Base-by-base conservation (phyloP, 1,284 basidiomycete species). In the Sutorius eximius region DNA sequence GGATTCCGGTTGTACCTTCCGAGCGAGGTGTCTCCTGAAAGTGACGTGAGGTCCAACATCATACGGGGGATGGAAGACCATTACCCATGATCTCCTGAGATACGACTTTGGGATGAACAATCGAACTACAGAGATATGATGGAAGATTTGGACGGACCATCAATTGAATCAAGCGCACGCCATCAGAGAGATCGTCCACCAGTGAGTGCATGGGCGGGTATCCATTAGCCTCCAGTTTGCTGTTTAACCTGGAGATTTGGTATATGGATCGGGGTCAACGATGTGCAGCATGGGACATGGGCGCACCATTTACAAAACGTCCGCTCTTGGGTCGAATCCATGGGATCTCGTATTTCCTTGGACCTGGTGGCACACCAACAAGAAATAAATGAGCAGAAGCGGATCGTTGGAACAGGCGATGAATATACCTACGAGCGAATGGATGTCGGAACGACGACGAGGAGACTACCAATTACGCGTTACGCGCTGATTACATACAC, bases 1-100 rank as follows among this genome's bases (percentile, higher is more conserved):
- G 96, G 96, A 52, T 82, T 86, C 69, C 82, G 88, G 74, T 97
- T 98, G 73, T 96, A 98, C 61, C 92, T 78, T 9, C 95, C 96
- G 15, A 98, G 81, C 27, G 90, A 91, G 1, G 87, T 87, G 67
- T 97, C 95, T 36, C 95, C 89, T 92, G 58, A 18, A 41, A 48
- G 49, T 34, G 29, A 45, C 43, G 33, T 63, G 45, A 69, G 58
- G 34, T 22, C 29, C 30, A 27, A 56, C 24, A 45, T 46, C 20
- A 37, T 30, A 53, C 37, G 45, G 16, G 42, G 27, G 29, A 53
- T 54, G 53, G 50, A 15, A 32, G 56, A 20, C 27, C 10, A 67
- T 60, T 71, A 89, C 90, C 93, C 93, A 95, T 95, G 68, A 96
- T 95, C 78, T 95, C 93, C 93, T 95, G 32, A 20, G 51, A 42